Base-by-base conservation (phyloP, 257 asterid genomes). In the Apocynum venetum region DNA sequence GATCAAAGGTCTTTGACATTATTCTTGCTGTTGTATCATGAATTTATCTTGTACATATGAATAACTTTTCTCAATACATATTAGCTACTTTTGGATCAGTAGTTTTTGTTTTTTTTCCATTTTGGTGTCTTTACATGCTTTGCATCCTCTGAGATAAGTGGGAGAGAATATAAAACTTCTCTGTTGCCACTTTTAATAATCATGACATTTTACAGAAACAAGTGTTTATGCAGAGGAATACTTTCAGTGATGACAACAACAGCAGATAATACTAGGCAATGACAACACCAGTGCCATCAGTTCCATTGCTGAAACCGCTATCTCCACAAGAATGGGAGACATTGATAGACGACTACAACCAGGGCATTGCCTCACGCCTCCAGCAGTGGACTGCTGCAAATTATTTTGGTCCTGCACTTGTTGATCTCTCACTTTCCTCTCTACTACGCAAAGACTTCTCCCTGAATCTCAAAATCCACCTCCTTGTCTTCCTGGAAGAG, bases 401-500 rank as follows among this genome's bases (percentile, higher is more conserved):
- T 41, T 76, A 78, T 77, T 79, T 73, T 79, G 89, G 85, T 60
- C 72, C 83, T 25, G 79, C 96, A 3, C 85, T 89, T 1, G 71
- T 83, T 72, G 90, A 87, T 77, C 90, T 91, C 84, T 80, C 93
- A 49, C 88, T 95, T 78, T 57, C 91, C 47, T 86, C 96, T 56
- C 83, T 95, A 68, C 81, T 83, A 85, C 96, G 97, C 41, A 92
- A 89, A 79, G 97, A 91, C 72, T 75, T 82, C 76, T 80, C 97
- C 49, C 77, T 86, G 77, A 90, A 85, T 17, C 90, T 90, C 77
- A 95, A 92, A 84, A 91, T 86, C 78, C 85, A 89, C 68, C 78
- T 95, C 83, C 94, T 92, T 81, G 83, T 89, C 64, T 90, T 91
- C 90, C 88, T 94, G 72, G 97, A 94, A 87, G 90, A 87, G 61